Percentiles rank a stretch among this genome's conserved stretches.
phyloP scores from a whole-genome alignment of 495 filamentous ascomycete species.

The Niebla homalea region DNA sequence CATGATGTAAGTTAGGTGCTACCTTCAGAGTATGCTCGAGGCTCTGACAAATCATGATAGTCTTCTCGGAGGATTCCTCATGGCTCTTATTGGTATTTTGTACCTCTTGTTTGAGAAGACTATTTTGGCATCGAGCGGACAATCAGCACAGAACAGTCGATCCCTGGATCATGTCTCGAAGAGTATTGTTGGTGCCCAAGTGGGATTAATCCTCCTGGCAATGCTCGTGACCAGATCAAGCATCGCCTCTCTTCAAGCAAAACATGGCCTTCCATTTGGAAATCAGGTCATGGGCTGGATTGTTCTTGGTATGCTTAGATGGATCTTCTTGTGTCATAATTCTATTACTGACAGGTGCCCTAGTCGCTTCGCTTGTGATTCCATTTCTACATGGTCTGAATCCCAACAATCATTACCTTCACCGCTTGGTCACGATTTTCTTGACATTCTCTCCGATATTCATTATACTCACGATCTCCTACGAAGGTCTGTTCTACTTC shows the following conservation, averaged over 20 bases:
- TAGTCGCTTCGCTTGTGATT: constrained; percentile 62
- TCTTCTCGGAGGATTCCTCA: constrained; percentile 60
- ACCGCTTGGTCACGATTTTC: constrained; percentile 80
- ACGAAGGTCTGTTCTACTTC: constrained; percentile 94
- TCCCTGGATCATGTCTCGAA: constrained; percentile 34
- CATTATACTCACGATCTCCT: constrained; percentile 93
- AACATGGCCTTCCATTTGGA: constrained; percentile 73
- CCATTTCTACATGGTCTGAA: constrained; percentile 71
- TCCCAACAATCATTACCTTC: constrained; percentile 79
- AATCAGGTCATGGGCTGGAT: constrained; percentile 83
- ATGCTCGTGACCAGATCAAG: constrained; percentile 80
- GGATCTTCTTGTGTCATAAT: not conserved
- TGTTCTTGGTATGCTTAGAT: constrained; percentile 50
- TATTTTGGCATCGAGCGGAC: constrained; percentile 35
- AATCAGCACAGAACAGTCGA: constrained; percentile 23
- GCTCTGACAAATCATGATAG: constrained; percentile 26
- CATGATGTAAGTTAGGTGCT: constrained; percentile 51
- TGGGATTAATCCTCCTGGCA: constrained; percentile 73
- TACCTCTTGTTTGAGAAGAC: constrained; percentile 75
- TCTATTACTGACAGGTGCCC: not conserved
- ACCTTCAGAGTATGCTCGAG: no score
- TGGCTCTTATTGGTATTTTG: constrained; percentile 62
- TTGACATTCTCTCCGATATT: constrained; percentile 88
- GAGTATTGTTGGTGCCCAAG: constrained; percentile 44
- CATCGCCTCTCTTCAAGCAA: constrained; percentile 68